Base-by-base conservation (phyloP, 768 basidiomycete species). In the Xerocomus spinulosus region DNA sequence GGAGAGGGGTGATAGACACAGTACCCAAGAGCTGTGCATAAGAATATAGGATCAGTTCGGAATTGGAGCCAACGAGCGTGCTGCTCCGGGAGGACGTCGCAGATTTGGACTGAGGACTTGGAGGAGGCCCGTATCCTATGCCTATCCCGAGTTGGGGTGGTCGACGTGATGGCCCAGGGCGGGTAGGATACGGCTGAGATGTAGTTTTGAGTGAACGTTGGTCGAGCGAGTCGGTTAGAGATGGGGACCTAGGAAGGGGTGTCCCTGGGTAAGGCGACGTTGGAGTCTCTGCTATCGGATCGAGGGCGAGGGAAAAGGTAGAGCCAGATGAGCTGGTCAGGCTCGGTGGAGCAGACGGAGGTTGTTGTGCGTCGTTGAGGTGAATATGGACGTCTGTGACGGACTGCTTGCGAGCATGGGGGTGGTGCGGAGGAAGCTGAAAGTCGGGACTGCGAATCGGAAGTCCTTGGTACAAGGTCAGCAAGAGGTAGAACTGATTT, bases 11-110 rank as follows among this genome's bases (percentile, higher is more conserved):
- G 51, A 92, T 66, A 20, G 77, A 70, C 15, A 87, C 71, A 0
- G 80, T 78, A 5, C 92, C 92, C 6, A 79, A 70, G 26, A 93
- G 75, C 48, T 92, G 87, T 0, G 83, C 88, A 55, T 93, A 93
- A 0, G 91, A 82, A 64, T 93, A 93, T 2, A 93, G 76, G 17
- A 93, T 79, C 15, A 88, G 69, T 53, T 92, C 86, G 0, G 77
- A 73, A 49, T 79, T 79, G 3, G 75, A 64, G 20, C 72, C 64
- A 28, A 76, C 67, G 58, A 79, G 77, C 14, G 73, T 63, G 5
- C 77, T 72, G 2, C 72, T 70, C 20, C 71, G 73, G 13, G 68
- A 65, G 2, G 60, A 48, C 40, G 42, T 17, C 2, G 35, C 55
- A 36, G 50, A 26, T 30, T 42, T 63, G 39, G 44, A 48, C n/a